Base-by-base conservation (phyloP, 495 filamentous ascomycete species). In the Thozetella sp. region DNA sequence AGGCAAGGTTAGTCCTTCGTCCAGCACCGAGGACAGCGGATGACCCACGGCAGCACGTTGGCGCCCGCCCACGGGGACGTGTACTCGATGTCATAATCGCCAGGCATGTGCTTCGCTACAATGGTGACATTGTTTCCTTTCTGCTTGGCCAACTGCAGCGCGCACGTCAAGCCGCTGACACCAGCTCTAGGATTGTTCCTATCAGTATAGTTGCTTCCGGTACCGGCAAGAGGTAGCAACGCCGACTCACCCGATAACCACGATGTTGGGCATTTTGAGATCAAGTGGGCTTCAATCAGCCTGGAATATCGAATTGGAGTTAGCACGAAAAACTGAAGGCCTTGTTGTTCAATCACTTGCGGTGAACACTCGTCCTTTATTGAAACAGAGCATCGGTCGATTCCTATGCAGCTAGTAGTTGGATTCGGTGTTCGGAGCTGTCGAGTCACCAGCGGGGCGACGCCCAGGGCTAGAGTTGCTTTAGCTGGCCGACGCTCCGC, bases 61-160 rank as follows among this genome's bases (percentile, higher is more conserved):
- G 95, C 96, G 52, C 96, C 95, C 22, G 95, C 95, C 90, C 92
- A 97, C 0, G 95, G 95, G 19, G 91, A 96, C 2, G 92, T 88
- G 72, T 98, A 99, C 84, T 98, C 93, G 55, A 95, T 89, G 67
- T 97, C 93, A 76, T 97, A 97, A 78, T 99, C 95, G 34, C 95
- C 95, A 0, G 95, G 95, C 96, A 99, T 97, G 66, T 98, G 93
- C 72, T 97, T 97, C 22, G 93, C 92, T 2, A 94, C 79, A 23
- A 99, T 83, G 2, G 93, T 97, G 60, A 99, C 79, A 22, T 43
- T 64, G 53, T 85, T 84, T 64, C 87, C 88, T 22, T 82, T 73
- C 63, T 90, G 84, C 61, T 86, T 86, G 45, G 93, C 90, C 24
- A 98, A 84, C 19, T 91, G 74, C 30, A 96, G 83, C 9, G 96